Evolutionary conservation across 2,329 filamentous ascomycete genomes (phyloP).

Genomic region (Bipolaris bicolor): DNA sequence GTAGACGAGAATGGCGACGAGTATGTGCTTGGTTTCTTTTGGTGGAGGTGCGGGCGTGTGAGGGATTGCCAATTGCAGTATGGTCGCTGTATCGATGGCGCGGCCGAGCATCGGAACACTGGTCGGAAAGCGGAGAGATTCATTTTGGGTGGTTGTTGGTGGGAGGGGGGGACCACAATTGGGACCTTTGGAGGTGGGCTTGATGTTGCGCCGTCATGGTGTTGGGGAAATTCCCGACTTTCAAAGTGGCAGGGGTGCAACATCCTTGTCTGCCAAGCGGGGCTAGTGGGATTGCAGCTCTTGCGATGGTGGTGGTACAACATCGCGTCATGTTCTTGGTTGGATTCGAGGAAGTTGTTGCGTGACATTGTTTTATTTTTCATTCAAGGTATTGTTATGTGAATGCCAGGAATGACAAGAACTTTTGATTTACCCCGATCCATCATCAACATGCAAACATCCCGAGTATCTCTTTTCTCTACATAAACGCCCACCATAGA

Average conservation of each 20-base stretch:
- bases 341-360: background rate
- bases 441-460: no score
- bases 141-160: constrained; percentile 26
- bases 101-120: constrained; percentile 26
- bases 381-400: no score
- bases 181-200: background rate
- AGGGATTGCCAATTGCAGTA: constrained; percentile 11
- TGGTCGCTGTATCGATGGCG: constrained; percentile 17
- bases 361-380: no score
- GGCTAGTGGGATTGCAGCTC: background rate
- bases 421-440: no score
- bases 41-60: constrained; percentile 7
- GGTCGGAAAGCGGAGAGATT: constrained; percentile 36
- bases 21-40: constrained; percentile 3
- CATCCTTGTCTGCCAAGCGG: constrained; percentile 7
- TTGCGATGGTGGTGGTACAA: no score
- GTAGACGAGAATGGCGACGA: constrained; percentile 42
- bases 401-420: no score
- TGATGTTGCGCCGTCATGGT: background rate
- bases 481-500: no score
- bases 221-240: constrained; percentile 5
- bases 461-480: no score
- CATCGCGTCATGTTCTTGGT: background rate
- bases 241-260: background rate
- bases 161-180: background rate